Evolutionary conservation across 176 grass and related monocot genomes (phyloP).

Genomic region (Leersia perrieri): DNA sequence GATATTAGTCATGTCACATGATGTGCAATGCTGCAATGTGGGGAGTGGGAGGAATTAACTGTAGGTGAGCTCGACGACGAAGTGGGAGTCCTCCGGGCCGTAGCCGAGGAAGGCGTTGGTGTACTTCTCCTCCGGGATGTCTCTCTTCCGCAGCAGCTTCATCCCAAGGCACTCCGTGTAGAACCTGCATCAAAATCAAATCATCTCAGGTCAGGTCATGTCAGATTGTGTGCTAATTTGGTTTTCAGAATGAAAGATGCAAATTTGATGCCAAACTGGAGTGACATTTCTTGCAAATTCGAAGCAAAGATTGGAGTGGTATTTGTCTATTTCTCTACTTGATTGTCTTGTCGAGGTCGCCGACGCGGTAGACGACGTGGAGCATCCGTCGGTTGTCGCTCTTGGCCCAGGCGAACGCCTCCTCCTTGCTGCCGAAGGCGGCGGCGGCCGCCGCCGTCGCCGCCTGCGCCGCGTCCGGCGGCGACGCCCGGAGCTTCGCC

Average conservation of each 20-base stretch:
- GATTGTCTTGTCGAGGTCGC: slow-evolving; percentile 79
- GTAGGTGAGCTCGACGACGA: slow-evolving; percentile 83
- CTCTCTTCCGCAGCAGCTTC: slow-evolving; percentile 84
- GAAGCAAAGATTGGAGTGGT: neutral
- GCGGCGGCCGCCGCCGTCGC: slow-evolving; percentile 41
- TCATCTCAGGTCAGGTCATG: neutral
- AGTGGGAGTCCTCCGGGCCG: slow-evolving; percentile 78
- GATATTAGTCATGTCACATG: neutral
- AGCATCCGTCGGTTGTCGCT: slow-evolving; percentile 73
- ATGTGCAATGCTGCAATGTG: slow-evolving; percentile 5
- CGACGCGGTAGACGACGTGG: slow-evolving; percentile 89
- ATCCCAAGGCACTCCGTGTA: slow-evolving; percentile 91
- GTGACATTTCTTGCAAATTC: no score
- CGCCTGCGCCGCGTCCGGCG: slow-evolving; percentile 46
- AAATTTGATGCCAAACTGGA: no score
- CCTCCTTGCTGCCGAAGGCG: slow-evolving; percentile 49
- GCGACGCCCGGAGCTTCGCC: slow-evolving; percentile 19
- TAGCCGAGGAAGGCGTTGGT: slow-evolving; percentile 86
- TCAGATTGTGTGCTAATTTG: neutral
- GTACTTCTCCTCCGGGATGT: slow-evolving; percentile 84
- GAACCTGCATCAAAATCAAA: slow-evolving; percentile 51
- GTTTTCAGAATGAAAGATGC: neutral
- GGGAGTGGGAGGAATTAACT: slow-evolving; percentile 29
- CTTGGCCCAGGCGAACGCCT: slow-evolving; percentile 68
- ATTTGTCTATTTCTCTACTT: slow-evolving; percentile 30